These are phyloP conservation scores for Debaryomyces nepalensis DNA, from an alignment of 1,139 yeast species.

Conservation along the genomic window DNA sequence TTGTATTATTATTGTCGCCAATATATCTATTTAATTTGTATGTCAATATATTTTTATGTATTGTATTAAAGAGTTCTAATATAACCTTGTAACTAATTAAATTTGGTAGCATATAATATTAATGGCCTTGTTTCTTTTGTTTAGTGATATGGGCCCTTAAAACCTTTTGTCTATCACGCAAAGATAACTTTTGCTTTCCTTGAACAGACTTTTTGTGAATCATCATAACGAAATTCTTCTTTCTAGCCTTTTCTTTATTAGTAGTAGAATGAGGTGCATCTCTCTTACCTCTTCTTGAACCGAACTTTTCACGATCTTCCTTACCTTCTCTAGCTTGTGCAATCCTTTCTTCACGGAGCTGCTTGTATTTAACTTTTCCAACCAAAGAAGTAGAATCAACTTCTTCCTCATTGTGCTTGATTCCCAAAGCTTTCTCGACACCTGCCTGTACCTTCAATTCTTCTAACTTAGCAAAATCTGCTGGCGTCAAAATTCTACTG, in stretches of 20 bases:
- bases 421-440: slow-evolving; percentile 72
- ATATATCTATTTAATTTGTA: slow-evolving; percentile 8
- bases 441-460: slow-evolving; percentile 87
- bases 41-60: slow-evolving; percentile 5
- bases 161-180: slow-evolving; percentile 87
- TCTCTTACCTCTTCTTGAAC: slow-evolving; percentile 84
- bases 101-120: slow-evolving; percentile 15
- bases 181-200: slow-evolving; percentile 88
- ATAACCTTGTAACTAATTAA: slow-evolving; percentile 1
- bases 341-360: slow-evolving; percentile 84
- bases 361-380: slow-evolving; percentile 88
- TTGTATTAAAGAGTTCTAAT: slow-evolving; percentile 1
- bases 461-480: slow-evolving; percentile 93
- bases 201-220: slow-evolving; percentile 92
- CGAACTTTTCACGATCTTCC: slow-evolving; percentile 89
- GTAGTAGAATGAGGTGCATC: slow-evolving; percentile 87
- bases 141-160: slow-evolving; percentile 83
- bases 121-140: slow-evolving; percentile 84
- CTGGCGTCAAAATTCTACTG: slow-evolving; percentile 86
- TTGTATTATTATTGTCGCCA: slow-evolving; percentile 15
- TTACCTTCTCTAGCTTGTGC: slow-evolving; percentile 89
- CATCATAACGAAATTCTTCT: slow-evolving; percentile 99
- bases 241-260: slow-evolving; percentile 92
- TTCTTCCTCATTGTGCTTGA: slow-evolving; percentile 67
- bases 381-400: slow-evolving; percentile 80